A percentile compares a stretch with the other conserved stretches of the same genome.
phyloP scores from a whole-genome alignment of 2,329 filamentous ascomycete genomes.

The Cercospora janseana region DNA sequence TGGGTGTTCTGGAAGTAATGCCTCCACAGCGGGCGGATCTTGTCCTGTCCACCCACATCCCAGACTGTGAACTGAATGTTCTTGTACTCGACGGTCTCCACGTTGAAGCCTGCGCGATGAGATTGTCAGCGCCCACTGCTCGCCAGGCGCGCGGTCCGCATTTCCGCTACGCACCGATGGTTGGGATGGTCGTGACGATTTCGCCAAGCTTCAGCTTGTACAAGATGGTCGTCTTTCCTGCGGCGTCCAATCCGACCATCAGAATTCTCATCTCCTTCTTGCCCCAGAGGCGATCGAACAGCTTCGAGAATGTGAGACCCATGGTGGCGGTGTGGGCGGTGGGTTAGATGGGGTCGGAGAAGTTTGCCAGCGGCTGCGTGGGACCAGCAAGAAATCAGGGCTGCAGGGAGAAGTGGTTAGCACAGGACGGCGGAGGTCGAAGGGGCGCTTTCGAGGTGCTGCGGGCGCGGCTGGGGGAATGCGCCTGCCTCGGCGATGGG shows the following conservation, averaged over 20 bases:
- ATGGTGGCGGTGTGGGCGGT: slow-evolving; percentile 61
- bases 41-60: slow-evolving; percentile 98
- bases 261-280: slow-evolving; percentile 98
- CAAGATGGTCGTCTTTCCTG: slow-evolving; percentile 97
- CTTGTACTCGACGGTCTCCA: slow-evolving; percentile 98
- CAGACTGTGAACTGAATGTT: slow-evolving; percentile 99
- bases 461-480: slow-evolving; percentile 12
- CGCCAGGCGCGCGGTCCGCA: not conserved
- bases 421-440: not conserved
- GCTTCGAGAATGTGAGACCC: slow-evolving; percentile 91
- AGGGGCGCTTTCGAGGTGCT: not conserved
- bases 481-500: slow-evolving; percentile 23
- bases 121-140: slow-evolving; percentile 14
- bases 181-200: slow-evolving; percentile 97
- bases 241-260: slow-evolving; percentile 96
- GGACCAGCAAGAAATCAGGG: not conserved
- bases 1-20: slow-evolving; percentile 97
- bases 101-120: slow-evolving; percentile 71
- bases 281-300: slow-evolving; percentile 98
- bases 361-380: not conserved
- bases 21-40: slow-evolving; percentile 95
- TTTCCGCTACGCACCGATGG: slow-evolving; percentile 61
- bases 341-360: slow-evolving; percentile 8
- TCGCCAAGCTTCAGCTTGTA: slow-evolving; percentile 99
- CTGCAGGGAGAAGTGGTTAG: slow-evolving; percentile 1